Evolutionary conservation across 1,139 yeast species (phyloP), one percentile per base, ranked within the genome.

Genomic region (Yamadazyma taylorii): DNA sequence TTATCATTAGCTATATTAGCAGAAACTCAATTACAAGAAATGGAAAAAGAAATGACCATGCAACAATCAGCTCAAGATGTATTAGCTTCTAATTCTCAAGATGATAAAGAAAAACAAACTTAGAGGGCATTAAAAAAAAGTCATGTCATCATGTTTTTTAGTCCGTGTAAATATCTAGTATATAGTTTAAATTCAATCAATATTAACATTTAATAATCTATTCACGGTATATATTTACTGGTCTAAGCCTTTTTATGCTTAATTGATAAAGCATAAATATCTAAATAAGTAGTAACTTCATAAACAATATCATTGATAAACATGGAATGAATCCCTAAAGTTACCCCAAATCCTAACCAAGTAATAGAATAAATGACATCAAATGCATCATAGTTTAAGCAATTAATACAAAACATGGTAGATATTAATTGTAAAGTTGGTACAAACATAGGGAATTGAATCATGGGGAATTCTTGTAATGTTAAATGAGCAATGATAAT

Each of bases 1-100:
- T 74, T 88, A 52, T 83, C 96, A 6, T 73, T 92, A 57, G 86
- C 96, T 37, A 85, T 90, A 51, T 75, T 90, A 55, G 81, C 90
- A 45, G 98, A 90, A 71, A 92, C 89, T 56, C 97, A 90, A 69
- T 77, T 90, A 60, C 81, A 82, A 61, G 97, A 90, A 68, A 79
- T 88, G 85, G 97, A 90, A 71, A 87, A 86, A 72, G 95, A 88
- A 60, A 82, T 89, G 76, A 81, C 85, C 52, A 74, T 88, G 60
- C 90, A 85, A 60, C 89, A 85, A 65, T 83, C 87, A 44, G 87
- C 94, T 26, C 87, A 82, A 57, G 94, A 85, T 48, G 81, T 87
- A 35, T 72, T 86, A 55, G 89, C 94, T 37, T 85, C 90, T 46
- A 86, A 87, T 43, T 78, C 84, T 34, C 81, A 75, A 56, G 74